Percentiles rank a stretch among this genome's conserved stretches.
Conservation (phyloP, 495 filamentous ascomycete genomes). For the Antarctomyces pellizariae region DNA sequence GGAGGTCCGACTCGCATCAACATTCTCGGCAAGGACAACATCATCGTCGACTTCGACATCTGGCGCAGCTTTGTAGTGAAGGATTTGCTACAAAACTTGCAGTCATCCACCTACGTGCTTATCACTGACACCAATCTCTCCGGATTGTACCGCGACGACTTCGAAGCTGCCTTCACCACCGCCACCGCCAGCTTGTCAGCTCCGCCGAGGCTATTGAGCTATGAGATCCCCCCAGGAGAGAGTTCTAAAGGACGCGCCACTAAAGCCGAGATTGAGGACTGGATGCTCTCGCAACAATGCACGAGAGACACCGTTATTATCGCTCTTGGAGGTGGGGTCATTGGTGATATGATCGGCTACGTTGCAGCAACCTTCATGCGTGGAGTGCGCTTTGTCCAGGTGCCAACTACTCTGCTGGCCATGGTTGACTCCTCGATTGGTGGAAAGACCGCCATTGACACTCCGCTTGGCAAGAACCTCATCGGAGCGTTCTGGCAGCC, state of each 20-base stretch:
- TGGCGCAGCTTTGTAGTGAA: slow-evolving; percentile 62
- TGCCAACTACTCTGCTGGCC: slow-evolving; percentile 79
- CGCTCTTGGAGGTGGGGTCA: slow-evolving; percentile 89
- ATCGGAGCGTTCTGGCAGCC: slow-evolving; percentile 96
- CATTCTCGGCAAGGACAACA: slow-evolving; percentile 43
- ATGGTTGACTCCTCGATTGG: slow-evolving; percentile 99
- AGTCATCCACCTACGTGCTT: slow-evolving; percentile 80
- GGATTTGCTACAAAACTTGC: slow-evolving; percentile 55
- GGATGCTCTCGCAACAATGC: slow-evolving; percentile 82
- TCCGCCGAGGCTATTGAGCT: slow-evolving; percentile 54
- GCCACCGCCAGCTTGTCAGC: slow-evolving; percentile 21
- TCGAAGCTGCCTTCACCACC: slow-evolving; percentile 45
- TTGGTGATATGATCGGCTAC: slow-evolving; percentile 94
- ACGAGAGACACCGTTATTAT: slow-evolving; percentile 88
- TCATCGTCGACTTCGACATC: slow-evolving; percentile 78
- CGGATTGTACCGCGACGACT: slow-evolving; percentile 52
- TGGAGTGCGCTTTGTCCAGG: slow-evolving; percentile 86
- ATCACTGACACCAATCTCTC: slow-evolving; percentile 89
- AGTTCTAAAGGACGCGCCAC: slow-evolving; percentile 79
- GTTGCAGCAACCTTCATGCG: slow-evolving; percentile 97
- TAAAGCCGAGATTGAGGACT: slow-evolving; percentile 90
- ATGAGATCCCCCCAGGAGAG: slow-evolving; percentile 76
- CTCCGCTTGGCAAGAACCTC: slow-evolving; percentile 88
- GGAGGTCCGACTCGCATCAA: slow-evolving; percentile 24
- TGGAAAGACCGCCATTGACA: slow-evolving; percentile 95